Evolutionary conservation across 2,329 filamentous ascomycete species (phyloP), one percentile per base, ranked within the genome.

Genomic region (Sporothrix sp.): DNA sequence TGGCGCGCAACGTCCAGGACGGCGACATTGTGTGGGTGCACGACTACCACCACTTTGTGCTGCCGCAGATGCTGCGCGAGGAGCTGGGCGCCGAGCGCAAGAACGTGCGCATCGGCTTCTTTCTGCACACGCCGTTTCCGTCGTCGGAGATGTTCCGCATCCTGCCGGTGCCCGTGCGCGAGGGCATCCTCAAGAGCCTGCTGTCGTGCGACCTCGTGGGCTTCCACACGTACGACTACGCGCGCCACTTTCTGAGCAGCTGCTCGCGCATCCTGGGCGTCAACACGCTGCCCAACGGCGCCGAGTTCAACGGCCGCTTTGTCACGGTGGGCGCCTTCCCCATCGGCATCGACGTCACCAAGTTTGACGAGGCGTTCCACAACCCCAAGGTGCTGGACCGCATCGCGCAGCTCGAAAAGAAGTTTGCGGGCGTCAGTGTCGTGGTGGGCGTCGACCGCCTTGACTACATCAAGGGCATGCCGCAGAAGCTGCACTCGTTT

Each of bases 171-270:
- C 93, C 93, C 1, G 91, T 97, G 27, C 81, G 93, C 56, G 89
- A 95, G 64, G 84, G 88, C 61, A 82, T 97, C 46, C 77, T 98
- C 39, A 76, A 85, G 44, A 90, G 93, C 51, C 81, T 97, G 35
- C 75, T 98, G 30, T 85, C 95, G 65, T 95, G 91, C 71, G 93
- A 97, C 65, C 73, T 98, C 53, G 88, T 97, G 63, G 93, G 93
- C 28, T 97, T 98, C 73, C 93, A 98, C 69, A 98, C 93, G 25
- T 97, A 96, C 71, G 91, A 97, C 70, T 98, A 98, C 63, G 91
- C 90, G n/a, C 80, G 93, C 48, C 93, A 98, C 69, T 98, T 97
- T 71, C 71, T 98, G 58, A 95, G 89, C 70, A 91, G 87, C 64
- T 97, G 93, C 70, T 91, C 89, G n/a, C 84, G 91, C 57, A 93